Evolutionary conservation across 2,329 filamentous ascomycete species (phyloP).

Genomic region (Thelonectria discophora): DNA sequence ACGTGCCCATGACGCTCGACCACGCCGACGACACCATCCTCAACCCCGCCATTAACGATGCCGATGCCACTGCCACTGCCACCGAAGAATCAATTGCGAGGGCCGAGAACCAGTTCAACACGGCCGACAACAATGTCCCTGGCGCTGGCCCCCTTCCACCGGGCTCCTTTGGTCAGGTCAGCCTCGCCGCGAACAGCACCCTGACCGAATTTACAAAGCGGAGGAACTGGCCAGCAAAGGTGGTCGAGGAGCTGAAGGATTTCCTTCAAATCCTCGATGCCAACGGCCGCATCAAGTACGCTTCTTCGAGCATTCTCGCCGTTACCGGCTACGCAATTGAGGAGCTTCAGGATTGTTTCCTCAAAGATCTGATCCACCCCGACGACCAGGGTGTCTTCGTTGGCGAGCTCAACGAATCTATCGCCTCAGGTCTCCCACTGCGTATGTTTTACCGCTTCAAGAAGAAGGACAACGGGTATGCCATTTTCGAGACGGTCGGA

Average conservation of each 20-base stretch:
- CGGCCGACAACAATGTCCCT: slow-evolving; percentile 49
- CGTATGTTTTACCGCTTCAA: slow-evolving; percentile 89
- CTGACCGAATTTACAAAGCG: slow-evolving; percentile 69
- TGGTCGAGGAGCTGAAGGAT: slow-evolving; percentile 90
- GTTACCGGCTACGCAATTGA: slow-evolving; percentile 79
- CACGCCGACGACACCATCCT: slow-evolving; percentile 43
- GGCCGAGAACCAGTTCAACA: slow-evolving; percentile 48
- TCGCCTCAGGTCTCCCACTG: slow-evolving; percentile 80
- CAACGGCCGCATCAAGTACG: slow-evolving; percentile 83
- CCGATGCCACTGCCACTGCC: slow-evolving; percentile 33
- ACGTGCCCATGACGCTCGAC: slow-evolving; percentile 57
- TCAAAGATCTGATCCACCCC: slow-evolving; percentile 84
- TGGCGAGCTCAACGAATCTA: slow-evolving; percentile 88
- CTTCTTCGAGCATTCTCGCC: slow-evolving; percentile 78
- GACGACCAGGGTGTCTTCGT: slow-evolving; percentile 87
- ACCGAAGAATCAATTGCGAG: slow-evolving; percentile 45
- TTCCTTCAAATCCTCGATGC: slow-evolving; percentile 87
- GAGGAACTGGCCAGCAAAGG: slow-evolving; percentile 84
- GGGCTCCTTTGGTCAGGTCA: slow-evolving; percentile 48
- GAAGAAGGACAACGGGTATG: slow-evolving; percentile 74
- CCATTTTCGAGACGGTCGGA: slow-evolving; percentile 90
- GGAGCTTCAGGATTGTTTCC: slow-evolving; percentile 77
- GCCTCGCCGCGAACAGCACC: slow-evolving; percentile 51
- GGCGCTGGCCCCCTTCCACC: slow-evolving; percentile 55
- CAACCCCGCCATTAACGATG: slow-evolving; percentile 33